Conservation (phyloP, 306 rosid genomes). For the Quercus parvula region DNA sequence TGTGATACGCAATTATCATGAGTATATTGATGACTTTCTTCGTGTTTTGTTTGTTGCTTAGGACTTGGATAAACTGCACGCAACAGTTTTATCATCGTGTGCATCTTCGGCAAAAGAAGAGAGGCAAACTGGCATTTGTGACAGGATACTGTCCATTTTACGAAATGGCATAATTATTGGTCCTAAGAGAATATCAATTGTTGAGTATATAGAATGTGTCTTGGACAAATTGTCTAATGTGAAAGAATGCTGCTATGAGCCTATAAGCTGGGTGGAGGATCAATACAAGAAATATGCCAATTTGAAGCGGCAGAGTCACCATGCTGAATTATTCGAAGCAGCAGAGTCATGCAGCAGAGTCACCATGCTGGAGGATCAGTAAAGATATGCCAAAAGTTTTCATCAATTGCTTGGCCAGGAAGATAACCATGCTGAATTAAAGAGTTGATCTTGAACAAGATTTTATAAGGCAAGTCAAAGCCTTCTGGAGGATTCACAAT, state of each 20-base stretch:
- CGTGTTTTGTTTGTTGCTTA: constrained; percentile 46
- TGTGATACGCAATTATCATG: constrained; percentile 45
- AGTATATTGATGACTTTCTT: constrained; percentile 36
- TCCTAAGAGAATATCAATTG: constrained; percentile 25
- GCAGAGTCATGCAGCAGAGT: not conserved
- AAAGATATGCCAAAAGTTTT: too few relatives aligned
- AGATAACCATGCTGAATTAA: too few relatives aligned
- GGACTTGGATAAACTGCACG: constrained; percentile 26
- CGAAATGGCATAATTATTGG: constrained; percentile 39
- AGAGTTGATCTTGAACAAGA: too few relatives aligned
- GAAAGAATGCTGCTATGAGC: constrained; percentile 62
- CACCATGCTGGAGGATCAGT: too few relatives aligned
- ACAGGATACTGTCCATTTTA: constrained; percentile 24
- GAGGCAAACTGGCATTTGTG: constrained; percentile 18
- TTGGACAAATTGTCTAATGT: constrained; percentile 50
- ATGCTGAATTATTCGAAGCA: not conserved
- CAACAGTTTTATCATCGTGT: constrained; percentile 21
- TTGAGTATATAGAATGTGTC: constrained; percentile 40
- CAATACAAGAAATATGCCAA: constrained; percentile 37
- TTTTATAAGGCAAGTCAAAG: too few relatives aligned
- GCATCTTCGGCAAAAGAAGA: not conserved
- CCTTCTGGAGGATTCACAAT: constrained; percentile 13
- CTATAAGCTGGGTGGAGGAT: constrained; percentile 54
- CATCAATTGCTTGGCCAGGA: too few relatives aligned
- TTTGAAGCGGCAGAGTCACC: constrained; percentile 1